Conservation (phyloP, 805 yeast species). For the Myxozyma mucilagina region DNA sequence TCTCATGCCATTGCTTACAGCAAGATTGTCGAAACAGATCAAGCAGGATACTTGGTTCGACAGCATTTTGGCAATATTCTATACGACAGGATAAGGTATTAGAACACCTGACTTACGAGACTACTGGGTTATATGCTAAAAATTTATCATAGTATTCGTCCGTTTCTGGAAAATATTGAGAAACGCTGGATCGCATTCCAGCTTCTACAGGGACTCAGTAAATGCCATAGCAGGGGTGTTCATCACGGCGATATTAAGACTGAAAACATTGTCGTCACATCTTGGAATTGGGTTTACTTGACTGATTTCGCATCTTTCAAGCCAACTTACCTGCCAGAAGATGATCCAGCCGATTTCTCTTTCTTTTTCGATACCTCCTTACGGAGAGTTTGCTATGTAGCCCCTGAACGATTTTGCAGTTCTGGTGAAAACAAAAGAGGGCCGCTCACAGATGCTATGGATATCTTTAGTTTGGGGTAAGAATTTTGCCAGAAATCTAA, state of each 20-base stretch:
- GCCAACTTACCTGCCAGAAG: conserved; percentile 84
- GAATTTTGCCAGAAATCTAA: conserved; percentile 49
- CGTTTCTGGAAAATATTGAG: conserved; percentile 79
- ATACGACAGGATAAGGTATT: conserved; percentile 69
- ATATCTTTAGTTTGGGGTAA: conserved; percentile 51
- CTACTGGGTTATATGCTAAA: neutral
- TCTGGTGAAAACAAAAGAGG: conserved; percentile 39
- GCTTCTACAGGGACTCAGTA: conserved; percentile 59
- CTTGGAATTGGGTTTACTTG: conserved; percentile 84
- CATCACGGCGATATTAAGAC: conserved; percentile 90
- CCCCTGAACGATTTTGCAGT: conserved; percentile 80
- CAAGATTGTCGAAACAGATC: conserved; percentile 76
- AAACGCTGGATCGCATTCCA: conserved; percentile 85
- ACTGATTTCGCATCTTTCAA: conserved; percentile 84
- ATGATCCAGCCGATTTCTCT: conserved; percentile 87
- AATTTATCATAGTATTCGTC: conserved; percentile 61
- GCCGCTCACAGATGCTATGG: conserved; percentile 64
- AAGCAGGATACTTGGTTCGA: conserved; percentile 88
- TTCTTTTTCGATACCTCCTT: conserved; percentile 91
- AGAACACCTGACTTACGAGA: neutral
- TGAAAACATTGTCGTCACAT: conserved; percentile 81
- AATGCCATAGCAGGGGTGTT: conserved; percentile 62
- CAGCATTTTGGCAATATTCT: conserved; percentile 76
- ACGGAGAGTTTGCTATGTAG: conserved; percentile 83
- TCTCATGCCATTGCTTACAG: conserved; percentile 71